Percentiles rank a stretch among this genome's conserved stretches.
Conservation (phyloP, 192 early-diverging fungal species). For the Backusella westeae region DNA sequence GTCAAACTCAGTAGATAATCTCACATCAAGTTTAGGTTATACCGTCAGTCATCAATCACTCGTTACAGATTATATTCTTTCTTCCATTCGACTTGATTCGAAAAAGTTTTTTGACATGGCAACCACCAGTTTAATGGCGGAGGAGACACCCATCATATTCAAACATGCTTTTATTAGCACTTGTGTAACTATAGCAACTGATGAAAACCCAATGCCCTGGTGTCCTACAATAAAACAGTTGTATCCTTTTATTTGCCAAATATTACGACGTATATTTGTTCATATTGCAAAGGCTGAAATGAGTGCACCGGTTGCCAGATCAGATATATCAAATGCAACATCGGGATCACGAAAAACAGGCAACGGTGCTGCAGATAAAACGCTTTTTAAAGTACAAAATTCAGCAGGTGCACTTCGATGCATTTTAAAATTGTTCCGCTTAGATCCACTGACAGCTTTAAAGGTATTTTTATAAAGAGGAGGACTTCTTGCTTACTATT, state of each 20-base stretch:
- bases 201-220: constrained; percentile 61
- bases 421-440: constrained; percentile 3
- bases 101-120: constrained; percentile 63
- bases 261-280: constrained; percentile 60
- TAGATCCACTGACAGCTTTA: constrained; percentile 65
- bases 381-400: not conserved
- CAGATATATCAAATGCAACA: not conserved
- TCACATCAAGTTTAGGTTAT: constrained; percentile 37
- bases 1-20: not conserved
- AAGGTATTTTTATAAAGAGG: constrained; percentile 40
- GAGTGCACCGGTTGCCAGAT: constrained; percentile 52
- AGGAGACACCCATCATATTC: constrained; percentile 64
- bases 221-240: constrained; percentile 53
- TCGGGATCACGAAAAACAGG: constrained; percentile 25
- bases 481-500: not conserved
- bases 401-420: not conserved
- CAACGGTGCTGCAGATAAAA: not conserved
- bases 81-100: constrained; percentile 67
- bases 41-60: constrained; percentile 65
- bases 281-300: constrained; percentile 36
- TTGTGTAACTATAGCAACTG: constrained; percentile 62
- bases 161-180: constrained; percentile 76
- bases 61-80: constrained; percentile 65
- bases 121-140: constrained; percentile 64
- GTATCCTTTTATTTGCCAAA: constrained; percentile 53